These are phyloP conservation scores for Stereocaulon alpinum DNA, from an alignment of 495 filamentous ascomycete species.

Conservation along the genomic window DNA sequence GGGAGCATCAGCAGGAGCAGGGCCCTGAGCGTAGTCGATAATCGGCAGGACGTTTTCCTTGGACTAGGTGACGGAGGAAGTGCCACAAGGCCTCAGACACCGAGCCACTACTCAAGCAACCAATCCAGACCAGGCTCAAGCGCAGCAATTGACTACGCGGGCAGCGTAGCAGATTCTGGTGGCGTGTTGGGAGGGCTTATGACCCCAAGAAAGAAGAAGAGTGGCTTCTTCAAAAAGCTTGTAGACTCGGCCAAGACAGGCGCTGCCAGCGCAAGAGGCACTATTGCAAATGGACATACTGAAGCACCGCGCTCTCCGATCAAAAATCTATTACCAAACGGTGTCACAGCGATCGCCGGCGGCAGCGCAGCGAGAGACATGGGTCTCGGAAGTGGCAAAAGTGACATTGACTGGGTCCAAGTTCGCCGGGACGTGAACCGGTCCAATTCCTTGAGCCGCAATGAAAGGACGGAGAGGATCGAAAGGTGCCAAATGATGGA, in stretches of 20 bases:
- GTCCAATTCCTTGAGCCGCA: constrained; percentile 81
- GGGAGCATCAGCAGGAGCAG: constrained; percentile 33
- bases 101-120: constrained; percentile 71
- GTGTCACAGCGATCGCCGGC: constrained; percentile 43
- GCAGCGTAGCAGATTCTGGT: constrained; percentile 35
- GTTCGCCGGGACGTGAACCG: constrained; percentile 91
- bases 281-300: constrained; percentile 57
- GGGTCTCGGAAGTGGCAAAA: constrained; percentile 43
- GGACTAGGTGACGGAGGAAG: constrained; percentile 38
- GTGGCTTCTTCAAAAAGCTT: constrained; percentile 93
- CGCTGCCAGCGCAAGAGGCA: constrained; percentile 79
- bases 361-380: constrained; percentile 52
- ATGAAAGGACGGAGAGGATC: constrained; percentile 75
- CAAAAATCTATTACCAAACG: constrained; percentile 40
- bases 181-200: constrained; percentile 65
- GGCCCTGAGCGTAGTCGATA: constrained; percentile 44
- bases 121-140: constrained; percentile 49
- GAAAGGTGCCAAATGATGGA: constrained; percentile 94
- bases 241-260: constrained; percentile 90
- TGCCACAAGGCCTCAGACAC: constrained; percentile 51
- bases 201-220: constrained; percentile 83
- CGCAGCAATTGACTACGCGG: constrained; percentile 39
- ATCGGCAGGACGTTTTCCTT: constrained; percentile 35
- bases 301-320: constrained; percentile 39
- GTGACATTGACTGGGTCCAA: constrained; percentile 80